Evolutionary conservation across 2,329 filamentous ascomycete species (phyloP), one percentile per base, ranked within the genome.

Genomic region (Fusarium vanettenii): DNA sequence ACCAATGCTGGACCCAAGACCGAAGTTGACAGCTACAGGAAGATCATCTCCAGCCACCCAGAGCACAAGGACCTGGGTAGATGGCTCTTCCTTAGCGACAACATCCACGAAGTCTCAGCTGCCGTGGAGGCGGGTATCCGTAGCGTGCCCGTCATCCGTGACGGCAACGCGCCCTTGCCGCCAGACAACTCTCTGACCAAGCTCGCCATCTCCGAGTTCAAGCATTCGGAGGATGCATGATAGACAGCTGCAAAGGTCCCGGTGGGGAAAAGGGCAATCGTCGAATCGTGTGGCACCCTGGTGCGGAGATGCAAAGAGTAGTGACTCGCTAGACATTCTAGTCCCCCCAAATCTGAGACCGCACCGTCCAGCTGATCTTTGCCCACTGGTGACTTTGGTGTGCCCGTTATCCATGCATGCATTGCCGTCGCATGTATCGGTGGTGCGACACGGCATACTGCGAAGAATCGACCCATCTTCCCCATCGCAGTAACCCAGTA

Each of bases 41-140:
- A 86, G 77, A 95, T 95, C 75, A 86, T 89, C 57, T 80, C 80
- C 41, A 79, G 77, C 41, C 69, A 80, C 67, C 81, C 89, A 18
- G 84, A 86, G 48, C 37, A 84, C 87, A 66, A 67, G 59, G 76
- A 84, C 60, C 81, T 87, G 20, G 82, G 81, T 13, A 86, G 89
- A 66, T 93, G 93, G 86, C 85, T 95, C n/a, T 97, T 97, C 81
- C 84, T 96, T 70, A 96, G 93, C 79, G 94, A 97, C 84, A 95
- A 95, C 79, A 87, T 94, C 55, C 90, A 89, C 79, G 92, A 93
- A 82, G 91, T 93, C 39, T 86, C 88, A 61, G 91, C 92, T 57
- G 92, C 92, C 48, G 86, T 86, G 71, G 84, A 83, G 66, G 89
- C 90, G 13, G 91, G 91, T n/a, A 90, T 93, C 89, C 86, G 87